These are phyloP conservation scores for Juncus inflexus DNA, from an alignment of 176 grass and related monocot species.

Conservation along the genomic window DNA sequence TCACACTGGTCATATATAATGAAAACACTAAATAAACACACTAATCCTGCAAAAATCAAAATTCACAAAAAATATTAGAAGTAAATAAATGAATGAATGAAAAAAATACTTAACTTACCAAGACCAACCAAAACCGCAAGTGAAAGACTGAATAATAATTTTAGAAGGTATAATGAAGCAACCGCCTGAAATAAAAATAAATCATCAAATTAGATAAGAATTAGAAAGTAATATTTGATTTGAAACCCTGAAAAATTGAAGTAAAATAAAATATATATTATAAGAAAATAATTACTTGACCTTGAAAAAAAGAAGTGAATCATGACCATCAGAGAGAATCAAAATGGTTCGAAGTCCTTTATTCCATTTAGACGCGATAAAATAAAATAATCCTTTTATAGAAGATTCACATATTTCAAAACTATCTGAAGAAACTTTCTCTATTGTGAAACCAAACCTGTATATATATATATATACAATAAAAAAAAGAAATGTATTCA, in stretches of 20 bases:
- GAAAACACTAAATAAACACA: constrained; percentile 74
- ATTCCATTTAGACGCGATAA: constrained; percentile 69
- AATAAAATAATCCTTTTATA: constrained; percentile 35
- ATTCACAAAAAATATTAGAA: constrained; percentile 11
- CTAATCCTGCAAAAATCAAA: constrained; percentile 43
- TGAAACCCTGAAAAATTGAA: constrained; percentile 1
- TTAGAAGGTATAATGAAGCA: constrained; percentile 53
- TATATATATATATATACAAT: constrained; percentile 7
- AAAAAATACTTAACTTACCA: constrained; percentile 44
- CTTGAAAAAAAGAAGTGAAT: constrained; percentile 72
- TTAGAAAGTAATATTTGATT: neutral
- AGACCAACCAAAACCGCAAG: constrained; percentile 48
- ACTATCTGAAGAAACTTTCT: constrained; percentile 61
- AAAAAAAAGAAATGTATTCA: constrained; percentile 11
- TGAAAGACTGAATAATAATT: constrained; percentile 61
- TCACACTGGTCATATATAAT: constrained; percentile 95
- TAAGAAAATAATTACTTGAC: constrained; percentile 42
- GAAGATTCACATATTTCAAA: constrained; percentile 63
- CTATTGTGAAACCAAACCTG: constrained; percentile 68
- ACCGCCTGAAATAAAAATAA: constrained; percentile 47
- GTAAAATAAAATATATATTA: constrained; percentile 20
- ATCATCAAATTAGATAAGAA: constrained; percentile 31
- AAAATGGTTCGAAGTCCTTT: constrained; percentile 51
- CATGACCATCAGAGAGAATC: constrained; percentile 63
- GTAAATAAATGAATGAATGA: neutral